These are phyloP conservation scores for Zygosaccharomyces bailii DNA, from an alignment of 805 yeast species.

Conservation along the genomic window DNA sequence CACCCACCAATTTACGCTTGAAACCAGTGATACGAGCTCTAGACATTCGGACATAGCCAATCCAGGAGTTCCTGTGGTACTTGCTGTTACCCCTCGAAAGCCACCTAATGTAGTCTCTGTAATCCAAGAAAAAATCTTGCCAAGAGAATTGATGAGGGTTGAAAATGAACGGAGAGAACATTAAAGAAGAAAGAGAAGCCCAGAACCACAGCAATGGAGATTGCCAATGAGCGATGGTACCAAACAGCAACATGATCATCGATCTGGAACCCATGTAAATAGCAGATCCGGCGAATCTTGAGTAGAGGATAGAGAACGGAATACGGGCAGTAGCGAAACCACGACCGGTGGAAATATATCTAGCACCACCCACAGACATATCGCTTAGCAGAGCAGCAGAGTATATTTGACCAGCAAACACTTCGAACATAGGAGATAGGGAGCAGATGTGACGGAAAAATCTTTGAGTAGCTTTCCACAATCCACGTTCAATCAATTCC, in stretches of 20 bases:
- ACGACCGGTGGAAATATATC: slow-evolving; percentile 82
- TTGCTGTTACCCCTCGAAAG: slow-evolving; percentile 85
- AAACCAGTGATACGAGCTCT: slow-evolving; percentile 86
- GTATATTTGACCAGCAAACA: slow-evolving; percentile 76
- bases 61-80: slow-evolving; percentile 88
- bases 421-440: slow-evolving; percentile 77
- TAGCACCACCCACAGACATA: slow-evolving; percentile 80
- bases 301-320: slow-evolving; percentile 68
- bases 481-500: slow-evolving; percentile 78
- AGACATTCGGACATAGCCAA: slow-evolving; percentile 74
- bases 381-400: slow-evolving; percentile 68
- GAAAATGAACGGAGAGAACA: slow-evolving; percentile 90
- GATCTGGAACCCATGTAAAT: slow-evolving; percentile 82
- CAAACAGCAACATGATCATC: slow-evolving; percentile 66
- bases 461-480: slow-evolving; percentile 70
- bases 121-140: slow-evolving; percentile 94
- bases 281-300: slow-evolving; percentile 78
- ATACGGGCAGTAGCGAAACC: slow-evolving; percentile 81
- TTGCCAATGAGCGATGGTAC: slow-evolving; percentile 82
- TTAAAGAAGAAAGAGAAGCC: slow-evolving; percentile 83
- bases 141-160: slow-evolving; percentile 97
- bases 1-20: slow-evolving; percentile 69
- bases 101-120: slow-evolving; percentile 91
- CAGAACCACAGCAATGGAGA: slow-evolving; percentile 96
- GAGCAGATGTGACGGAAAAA: slow-evolving; percentile 65